These are phyloP conservation scores for Wickerhamomyces chambardii DNA, from an alignment of 805 yeast species.

Conservation along the genomic window DNA sequence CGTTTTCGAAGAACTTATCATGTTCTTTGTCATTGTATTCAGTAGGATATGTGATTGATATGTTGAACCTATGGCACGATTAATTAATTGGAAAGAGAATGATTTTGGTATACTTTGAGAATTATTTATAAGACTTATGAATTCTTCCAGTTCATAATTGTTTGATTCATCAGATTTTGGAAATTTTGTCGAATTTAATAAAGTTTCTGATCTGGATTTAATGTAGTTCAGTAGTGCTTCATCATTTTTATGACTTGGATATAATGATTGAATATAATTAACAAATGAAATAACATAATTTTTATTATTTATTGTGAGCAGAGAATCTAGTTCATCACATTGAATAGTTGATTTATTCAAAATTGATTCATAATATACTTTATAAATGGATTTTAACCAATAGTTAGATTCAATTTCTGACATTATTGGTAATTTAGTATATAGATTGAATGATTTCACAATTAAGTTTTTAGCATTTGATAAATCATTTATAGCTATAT, in stretches of 20 bases:
- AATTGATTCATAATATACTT: too few species aligned
- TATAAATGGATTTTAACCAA: constrained; percentile 12
- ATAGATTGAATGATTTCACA: constrained; percentile 6
- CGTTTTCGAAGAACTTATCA: constrained; percentile 7
- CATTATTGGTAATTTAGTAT: constrained; percentile 5
- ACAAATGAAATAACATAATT: constrained; percentile 10
- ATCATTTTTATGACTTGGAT: not conserved
- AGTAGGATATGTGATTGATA: constrained; percentile 32
- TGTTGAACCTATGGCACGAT: constrained; percentile 30
- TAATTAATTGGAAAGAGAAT: constrained; percentile 11
- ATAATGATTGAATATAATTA: constrained; percentile 2
- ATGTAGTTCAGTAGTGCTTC: constrained; percentile 3
- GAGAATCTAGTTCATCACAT: too few species aligned
- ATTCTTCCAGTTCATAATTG: constrained; percentile 20
- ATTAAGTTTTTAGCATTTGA: constrained; percentile 1
- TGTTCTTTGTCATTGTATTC: constrained; percentile 26
- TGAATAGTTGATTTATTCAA: too few species aligned
- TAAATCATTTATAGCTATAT: not conserved
- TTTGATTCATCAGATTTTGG: constrained; percentile 33
- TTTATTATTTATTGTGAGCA: constrained; percentile 7
- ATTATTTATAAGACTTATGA: constrained; percentile 19
- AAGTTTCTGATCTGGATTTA: constrained; percentile 2
- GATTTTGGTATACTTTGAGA: constrained; percentile 8
- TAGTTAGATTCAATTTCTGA: constrained; percentile 12
- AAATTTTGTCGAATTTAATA: constrained; percentile 23